These are phyloP conservation scores for Helianthus tuberosus DNA, from an alignment of 129 eudicot species.

Conservation along the genomic window DNA sequence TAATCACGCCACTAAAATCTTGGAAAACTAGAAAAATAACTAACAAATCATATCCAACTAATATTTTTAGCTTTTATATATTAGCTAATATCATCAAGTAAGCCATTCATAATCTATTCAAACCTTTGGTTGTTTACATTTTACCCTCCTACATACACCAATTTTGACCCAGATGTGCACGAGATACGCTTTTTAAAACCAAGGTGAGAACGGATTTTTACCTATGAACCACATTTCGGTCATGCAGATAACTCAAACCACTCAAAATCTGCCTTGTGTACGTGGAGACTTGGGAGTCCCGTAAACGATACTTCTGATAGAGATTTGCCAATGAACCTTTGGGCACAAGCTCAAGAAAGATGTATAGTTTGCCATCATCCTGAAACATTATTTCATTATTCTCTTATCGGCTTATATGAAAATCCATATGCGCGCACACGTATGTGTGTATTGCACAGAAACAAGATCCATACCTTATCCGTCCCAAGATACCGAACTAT, in stretches of 20 bases:
- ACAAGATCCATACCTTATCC: conserved; percentile 50
- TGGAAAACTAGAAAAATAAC: conserved; percentile 16
- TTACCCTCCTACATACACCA: too few relatives aligned
- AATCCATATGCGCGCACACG: neutral
- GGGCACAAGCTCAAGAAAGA: conserved; percentile 83
- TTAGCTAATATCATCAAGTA: too few relatives aligned
- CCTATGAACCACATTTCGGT: conserved; percentile 82
- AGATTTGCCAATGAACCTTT: conserved; percentile 81
- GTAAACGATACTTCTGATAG: conserved; percentile 59
- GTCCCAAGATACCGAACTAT: conserved; percentile 87
- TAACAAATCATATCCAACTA: neutral
- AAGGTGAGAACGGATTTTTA: conserved; percentile 28
- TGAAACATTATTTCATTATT: conserved; percentile 38
- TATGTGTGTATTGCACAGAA: neutral
- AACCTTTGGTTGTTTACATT: too few relatives aligned
- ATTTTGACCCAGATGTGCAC: too few relatives aligned
- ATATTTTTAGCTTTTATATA: too few relatives aligned
- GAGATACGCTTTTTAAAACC: too few relatives aligned
- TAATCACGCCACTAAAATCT: neutral
- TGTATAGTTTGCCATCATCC: conserved; percentile 74
- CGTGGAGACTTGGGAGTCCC: conserved; percentile 74
- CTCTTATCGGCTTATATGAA: conserved; percentile 5
- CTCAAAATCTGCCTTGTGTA: conserved; percentile 87
- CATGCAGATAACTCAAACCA: conserved; percentile 77
- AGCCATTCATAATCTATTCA: too few relatives aligned